Evolutionary conservation across 805 yeast species (phyloP).

Genomic region (Vanderwaltozyma polyspora): DNA sequence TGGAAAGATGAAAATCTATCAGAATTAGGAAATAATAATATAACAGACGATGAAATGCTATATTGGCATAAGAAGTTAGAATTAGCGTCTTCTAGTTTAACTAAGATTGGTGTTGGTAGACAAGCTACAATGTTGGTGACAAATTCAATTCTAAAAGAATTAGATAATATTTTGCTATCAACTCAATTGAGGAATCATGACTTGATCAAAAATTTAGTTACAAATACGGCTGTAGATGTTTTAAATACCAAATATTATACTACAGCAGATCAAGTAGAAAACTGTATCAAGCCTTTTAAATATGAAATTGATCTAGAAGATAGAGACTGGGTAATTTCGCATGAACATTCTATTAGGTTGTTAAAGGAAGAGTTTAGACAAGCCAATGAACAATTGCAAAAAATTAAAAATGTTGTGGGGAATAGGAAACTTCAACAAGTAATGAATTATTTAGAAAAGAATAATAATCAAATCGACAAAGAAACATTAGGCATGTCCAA

Average conservation of each 20-base stretch:
- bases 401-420: constrained; percentile 63
- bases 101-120: constrained; percentile 91
- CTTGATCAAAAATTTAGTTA: constrained; percentile 68
- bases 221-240: constrained; percentile 75
- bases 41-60: constrained; percentile 41
- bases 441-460: constrained; percentile 49
- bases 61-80: constrained; percentile 87
- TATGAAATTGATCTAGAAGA: constrained; percentile 95
- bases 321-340: constrained; percentile 78
- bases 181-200: constrained; percentile 80
- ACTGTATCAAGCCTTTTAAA: constrained; percentile 94
- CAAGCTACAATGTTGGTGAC: constrained; percentile 74
- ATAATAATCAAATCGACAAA: constrained; percentile 27
- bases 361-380: constrained; percentile 79
- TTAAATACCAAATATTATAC: constrained; percentile 69
- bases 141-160: constrained; percentile 65
- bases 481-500: constrained; percentile 82
- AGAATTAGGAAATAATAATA: constrained; percentile 39
- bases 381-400: constrained; percentile 53
- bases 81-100: constrained; percentile 67
- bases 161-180: constrained; percentile 57
- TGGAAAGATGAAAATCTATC: constrained; percentile 58
- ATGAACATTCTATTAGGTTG: constrained; percentile 63
- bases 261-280: constrained; percentile 97
- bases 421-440: constrained; percentile 76